Base-by-base conservation (phyloP, 306 rosid species). In the Pyrus pyrifolia region DNA sequence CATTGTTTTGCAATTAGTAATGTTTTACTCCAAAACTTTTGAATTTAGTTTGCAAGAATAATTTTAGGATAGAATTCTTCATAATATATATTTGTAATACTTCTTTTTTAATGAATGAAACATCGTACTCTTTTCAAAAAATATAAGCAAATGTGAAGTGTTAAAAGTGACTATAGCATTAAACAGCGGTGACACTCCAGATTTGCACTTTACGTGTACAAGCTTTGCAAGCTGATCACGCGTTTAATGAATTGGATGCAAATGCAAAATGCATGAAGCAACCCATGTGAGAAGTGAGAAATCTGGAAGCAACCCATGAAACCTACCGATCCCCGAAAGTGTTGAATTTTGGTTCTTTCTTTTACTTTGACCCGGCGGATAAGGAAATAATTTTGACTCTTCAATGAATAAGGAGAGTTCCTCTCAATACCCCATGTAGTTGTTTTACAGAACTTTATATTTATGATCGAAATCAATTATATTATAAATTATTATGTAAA, bases 161-260 rank as follows among this genome's bases (percentile, higher is more conserved):
- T 58, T 10, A 58, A 58, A 46, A 46, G 65, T 5, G 33, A 10
- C 18, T n/a, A 62, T 7, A 13, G 17, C 18, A 68, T 6, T 40
- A 45, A 74, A 21, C 77, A 42, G 60, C 77, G 70, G 33, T 19
- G 31, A 13, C 70, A 62, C 30, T 62, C 70, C 62, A 62, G 60
- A 74, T 45, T 11, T 29, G 18, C 60, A 4, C 78, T 62, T 74
- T 62, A 29, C 62, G 78, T 62, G 57, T 46, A 6, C 1, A 3
- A 4, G 58, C 5, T 38, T 62, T 40, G 55, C 53, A 4, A 57
- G 46, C 68, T 13, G 9, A 21, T n/a, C 71, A 73, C 42, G 57
- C 76, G 38, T 60, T 38, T 1, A 22, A 40, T 8, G 4, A n/a
- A 57, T 6, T 18, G 11, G 45, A 18, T 31, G n/a, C 45, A 64